Evolutionary conservation across 768 basidiomycete species (phyloP), one percentile per base, ranked within the genome.

Genomic region (Paxillus involutus): DNA sequence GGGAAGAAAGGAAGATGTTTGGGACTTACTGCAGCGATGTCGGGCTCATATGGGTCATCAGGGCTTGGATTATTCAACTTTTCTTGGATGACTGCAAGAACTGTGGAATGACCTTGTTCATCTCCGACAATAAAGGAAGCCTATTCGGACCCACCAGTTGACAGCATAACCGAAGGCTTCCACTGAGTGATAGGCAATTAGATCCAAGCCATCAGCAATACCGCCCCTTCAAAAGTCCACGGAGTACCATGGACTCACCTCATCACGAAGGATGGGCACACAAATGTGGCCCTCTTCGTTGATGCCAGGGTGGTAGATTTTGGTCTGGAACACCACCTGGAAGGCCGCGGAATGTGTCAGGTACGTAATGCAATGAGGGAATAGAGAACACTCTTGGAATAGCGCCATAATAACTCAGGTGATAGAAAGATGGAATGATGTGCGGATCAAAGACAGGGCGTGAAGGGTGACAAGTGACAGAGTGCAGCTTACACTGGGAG

Each of bases 301-400:
- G 68, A 94, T 89, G 36, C 92, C 91, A 26, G 91, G 91, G 69
- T 94, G 91, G 66, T 94, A 94, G 44, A 94, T 87, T 79, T 85
- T 92, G 51, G 91, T 94, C 39, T 76, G 83, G 70, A 94, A 93
- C 36, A 81, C 83, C 40, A 94, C 89, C 91, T 93, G 55, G 45
- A 49, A 52, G 44, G 43, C 5, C 55, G 47, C 45, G 36, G 26
- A 41, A 46, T 47, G 43, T 19, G 37, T 63, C 19, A 51, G 55
- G 32, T 56, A 67, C 61, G 66, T 63, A 62, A 60, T 33, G 29
- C 49, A 39, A 51, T 19, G 24, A 47, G 47, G 56, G 32, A 37
- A 30, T 40, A 45, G 37, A 21, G 33, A 12, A 35, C 42, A 44
- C 30, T 37, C 43, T 33, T n/a, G 37, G 43, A 53, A 39, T 21